These are phyloP conservation scores for Linderina pennispora DNA, from an alignment of 192 early-diverging fungal genomes.

Conservation along the genomic window DNA sequence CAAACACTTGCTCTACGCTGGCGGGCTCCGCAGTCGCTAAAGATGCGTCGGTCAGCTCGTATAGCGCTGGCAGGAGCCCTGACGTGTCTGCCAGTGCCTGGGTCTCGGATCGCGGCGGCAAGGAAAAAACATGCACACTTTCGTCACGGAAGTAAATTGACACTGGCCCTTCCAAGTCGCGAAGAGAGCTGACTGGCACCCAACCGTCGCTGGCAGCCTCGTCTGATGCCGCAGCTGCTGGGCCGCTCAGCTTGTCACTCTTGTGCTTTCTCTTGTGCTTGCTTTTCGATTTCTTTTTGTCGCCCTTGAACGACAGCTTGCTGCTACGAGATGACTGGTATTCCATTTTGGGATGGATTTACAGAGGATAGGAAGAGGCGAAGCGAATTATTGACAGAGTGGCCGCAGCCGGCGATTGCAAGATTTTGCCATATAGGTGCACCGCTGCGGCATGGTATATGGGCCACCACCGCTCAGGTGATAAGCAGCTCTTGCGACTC, in stretches of 20 bases:
- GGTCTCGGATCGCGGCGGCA: conserved; percentile 4
- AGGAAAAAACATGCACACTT: conserved; percentile 4
- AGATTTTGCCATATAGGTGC: too few relatives aligned
- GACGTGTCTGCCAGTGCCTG: not conserved
- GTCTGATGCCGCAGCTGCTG: not conserved
- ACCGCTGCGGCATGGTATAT: too few relatives aligned
- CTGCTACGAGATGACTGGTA: conserved; percentile 13
- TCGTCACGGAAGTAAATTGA: conserved; percentile 11
- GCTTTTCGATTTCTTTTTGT: conserved; percentile 2
- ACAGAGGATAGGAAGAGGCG: not conserved
- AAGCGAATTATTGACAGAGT: too few relatives aligned
- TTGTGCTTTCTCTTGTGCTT: conserved; percentile 2
- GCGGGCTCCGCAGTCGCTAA: conserved; percentile 10
- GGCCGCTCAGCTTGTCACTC: conserved; percentile 1
- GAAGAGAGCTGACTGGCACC: conserved; percentile 12
- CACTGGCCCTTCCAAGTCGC: conserved; percentile 24
- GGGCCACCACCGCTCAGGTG: too few relatives aligned
- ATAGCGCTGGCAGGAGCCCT: conserved; percentile 3
- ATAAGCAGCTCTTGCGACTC: too few relatives aligned
- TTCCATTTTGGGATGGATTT: conserved; percentile 13
- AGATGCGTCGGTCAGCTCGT: not conserved
- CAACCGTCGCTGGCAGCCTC: conserved; percentile 7
- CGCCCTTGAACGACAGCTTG: conserved; percentile 30
- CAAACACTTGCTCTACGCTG: conserved; percentile 33
- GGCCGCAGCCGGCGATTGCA: too few relatives aligned